Base-by-base conservation (phyloP, 2,329 filamentous ascomycete genomes). In the Dactylellina leptospora region DNA sequence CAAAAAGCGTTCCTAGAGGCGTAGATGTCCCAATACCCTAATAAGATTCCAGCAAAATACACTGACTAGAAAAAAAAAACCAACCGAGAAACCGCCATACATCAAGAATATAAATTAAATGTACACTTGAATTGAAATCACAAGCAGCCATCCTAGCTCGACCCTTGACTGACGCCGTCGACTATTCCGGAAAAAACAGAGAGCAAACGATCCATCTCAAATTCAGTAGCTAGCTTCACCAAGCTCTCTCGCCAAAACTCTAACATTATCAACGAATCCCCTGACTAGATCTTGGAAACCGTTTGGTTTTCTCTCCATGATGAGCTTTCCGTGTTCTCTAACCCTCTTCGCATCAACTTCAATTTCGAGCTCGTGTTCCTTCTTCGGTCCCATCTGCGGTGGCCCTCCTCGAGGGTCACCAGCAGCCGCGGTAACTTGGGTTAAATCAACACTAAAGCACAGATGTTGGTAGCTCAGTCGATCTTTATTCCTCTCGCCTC, bases 391-490 rank as follows among this genome's bases (percentile, higher is more conserved):
- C 25, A 54, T 40, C 18, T 59, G 59, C 30, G 42, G 55, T 10
- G 53, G 56, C 33, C 64, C 64, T n/a, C 61, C 55, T 44, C 61
- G 62, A 20, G 38, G 13, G 42, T 58, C 59, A 25, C 60, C 50
- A 9, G 53, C 53, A 50, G 72, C 71, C 28, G 68, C 50, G 2
- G 69, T 90, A 42, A 99, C 95, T 79, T 97, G 93, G 0, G 95
- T 99, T 54, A 99, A 82, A 80, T 99, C 95, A 76, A 99, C 85
- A 78, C 95, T 91, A 78, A 96, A 97, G 59, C 87, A 87, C 40
- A 92, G 85, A 79, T 97, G 96, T 8, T 85, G 88, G 81, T 99
- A 99, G 78, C 91, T 96, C 78, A 99, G 83, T 16, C 95, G 87
- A 80, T 99, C 93, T 80, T 99, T 99, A 76, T 87, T 88, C 4